These are phyloP conservation scores for Diaporthe sp. DNA, from an alignment of 2,329 filamentous ascomycete species.

Conservation along the genomic window DNA sequence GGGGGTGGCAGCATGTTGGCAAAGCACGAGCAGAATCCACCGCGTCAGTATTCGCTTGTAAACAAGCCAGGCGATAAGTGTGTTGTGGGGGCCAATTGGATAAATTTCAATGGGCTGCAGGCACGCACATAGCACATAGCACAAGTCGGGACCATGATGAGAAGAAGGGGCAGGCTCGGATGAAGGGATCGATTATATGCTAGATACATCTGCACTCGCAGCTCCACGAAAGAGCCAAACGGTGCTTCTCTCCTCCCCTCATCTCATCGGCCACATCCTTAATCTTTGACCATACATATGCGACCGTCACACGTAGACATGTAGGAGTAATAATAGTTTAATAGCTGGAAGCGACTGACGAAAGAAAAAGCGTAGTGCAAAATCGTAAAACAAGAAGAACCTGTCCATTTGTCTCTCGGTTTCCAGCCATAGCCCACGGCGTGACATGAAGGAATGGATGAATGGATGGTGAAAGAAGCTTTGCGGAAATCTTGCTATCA, in stretches of 20 bases:
- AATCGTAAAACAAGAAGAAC: slow-evolving; percentile 5
- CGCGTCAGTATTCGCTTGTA: not conserved
- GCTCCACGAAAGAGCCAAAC: not conserved
- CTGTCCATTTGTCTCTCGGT: slow-evolving; percentile 18
- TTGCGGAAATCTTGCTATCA: slow-evolving; percentile 35
- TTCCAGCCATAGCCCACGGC: not conserved
- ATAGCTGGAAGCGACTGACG: slow-evolving; percentile 21
- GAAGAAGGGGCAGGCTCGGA: not conserved
- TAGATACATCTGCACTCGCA: slow-evolving; percentile 2
- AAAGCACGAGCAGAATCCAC: not conserved
- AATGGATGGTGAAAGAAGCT: slow-evolving; percentile 30
- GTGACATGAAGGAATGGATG: not conserved
- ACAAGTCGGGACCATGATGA: not conserved
- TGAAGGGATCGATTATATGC: slow-evolving; percentile 20
- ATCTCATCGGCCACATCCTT: not conserved
- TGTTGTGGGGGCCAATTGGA: not conserved
- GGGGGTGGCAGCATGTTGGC: not conserved
- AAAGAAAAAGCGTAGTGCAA: slow-evolving; percentile 3
- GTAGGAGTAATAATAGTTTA: not conserved
- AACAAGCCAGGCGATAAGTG: not conserved
- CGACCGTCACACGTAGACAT: slow-evolving; percentile 7
- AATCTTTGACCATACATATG: not conserved
- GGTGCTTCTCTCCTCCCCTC: not conserved
- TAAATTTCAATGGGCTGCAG: not conserved
- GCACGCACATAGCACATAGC: not conserved